Evolutionary conservation across 1,139 yeast genomes (phyloP).

Genomic region (Zygoascus meyerae): DNA sequence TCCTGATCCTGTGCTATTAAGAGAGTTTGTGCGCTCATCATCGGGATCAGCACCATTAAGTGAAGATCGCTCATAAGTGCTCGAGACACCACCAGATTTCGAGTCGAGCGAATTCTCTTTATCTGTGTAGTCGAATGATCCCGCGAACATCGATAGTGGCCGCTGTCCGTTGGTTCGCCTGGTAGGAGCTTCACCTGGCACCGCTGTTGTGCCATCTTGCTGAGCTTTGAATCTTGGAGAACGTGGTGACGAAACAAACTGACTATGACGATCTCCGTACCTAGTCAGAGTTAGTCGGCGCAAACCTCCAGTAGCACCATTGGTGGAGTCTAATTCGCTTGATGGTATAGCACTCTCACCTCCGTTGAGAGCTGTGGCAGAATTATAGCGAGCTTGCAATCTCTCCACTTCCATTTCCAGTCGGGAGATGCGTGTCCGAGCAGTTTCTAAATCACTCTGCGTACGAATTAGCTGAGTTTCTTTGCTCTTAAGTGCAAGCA

Average conservation of each 20-base stretch:
- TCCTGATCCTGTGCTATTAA: not conserved
- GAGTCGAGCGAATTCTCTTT: constrained; percentile 10
- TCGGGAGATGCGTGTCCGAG: constrained; percentile 44
- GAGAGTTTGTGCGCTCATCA: constrained; percentile 1
- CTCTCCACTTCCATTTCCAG: constrained; percentile 48
- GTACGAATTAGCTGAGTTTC: constrained; percentile 60
- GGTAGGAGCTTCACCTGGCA: constrained; percentile 22
- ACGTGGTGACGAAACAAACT: constrained; percentile 2
- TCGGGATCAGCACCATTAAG: constrained; percentile 1
- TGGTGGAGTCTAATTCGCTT: constrained; percentile 9
- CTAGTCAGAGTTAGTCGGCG: constrained; percentile 6
- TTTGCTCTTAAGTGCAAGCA: constrained; percentile 52
- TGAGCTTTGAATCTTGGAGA: constrained; percentile 5
- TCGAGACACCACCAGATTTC: not conserved
- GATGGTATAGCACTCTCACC: not conserved
- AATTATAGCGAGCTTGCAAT: constrained; percentile 9
- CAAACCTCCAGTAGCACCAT: constrained; percentile 10
- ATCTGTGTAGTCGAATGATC: constrained; percentile 7
- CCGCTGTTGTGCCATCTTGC: not conserved
- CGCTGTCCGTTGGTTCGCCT: constrained; percentile 12
- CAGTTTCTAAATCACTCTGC: constrained; percentile 54
- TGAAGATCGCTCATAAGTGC: not conserved
- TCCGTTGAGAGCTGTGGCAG: constrained; percentile 6
- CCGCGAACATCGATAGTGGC: constrained; percentile 39
- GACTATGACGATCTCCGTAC: constrained; percentile 4